Evolutionary conservation across 495 filamentous ascomycete genomes (phyloP), one percentile per base, ranked within the genome.

Genomic region (Symbiotaphrina buchneri): DNA sequence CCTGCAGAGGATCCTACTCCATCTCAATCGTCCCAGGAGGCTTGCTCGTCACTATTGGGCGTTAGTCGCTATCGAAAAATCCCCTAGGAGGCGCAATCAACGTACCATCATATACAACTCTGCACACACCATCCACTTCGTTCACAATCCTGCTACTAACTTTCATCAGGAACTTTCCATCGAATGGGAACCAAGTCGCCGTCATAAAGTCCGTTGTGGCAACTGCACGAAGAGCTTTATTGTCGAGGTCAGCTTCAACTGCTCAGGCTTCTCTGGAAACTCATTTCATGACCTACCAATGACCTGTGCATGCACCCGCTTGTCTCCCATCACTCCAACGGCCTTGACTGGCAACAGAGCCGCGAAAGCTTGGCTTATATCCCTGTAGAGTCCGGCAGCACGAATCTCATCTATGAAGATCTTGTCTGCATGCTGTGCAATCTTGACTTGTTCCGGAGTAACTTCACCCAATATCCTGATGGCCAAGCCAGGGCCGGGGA

Each of bases 381-480:
- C 46, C 27, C 78, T 53, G 46, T 97, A 97, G 1, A 94, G 45
- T 13, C 81, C 87, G 2, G 80, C 83, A 19, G 68, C 71, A 28
- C 54, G 59, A 52, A 97, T 91, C 66, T 76, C 77, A 32, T 64
- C 59, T 43, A 94, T 90, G 55, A 85, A 97, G 45, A 81, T 80
- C 19, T 77, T 48, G 47, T 95, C 87, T 2, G 87, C 87, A 42
- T 78, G 54, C 11, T 83, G 63, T 10, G 71, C 82, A 22, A 93
- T 90, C 17, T 65, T 63, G 17, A 94, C 71, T 31, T 71, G 65
- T 41, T 83, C 74, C 3, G 58, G 56, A 7, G 75, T 92, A 3
- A 94, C 77, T 35, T 91, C 85, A 22, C 87, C 87, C 0, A 93
- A 55, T 30, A 95, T 72, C 30, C 87, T 69, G 43, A 95, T 82